phyloP scores from a whole-genome alignment of 345 rosid genomes.

The Kernera saxatilis region DNA sequence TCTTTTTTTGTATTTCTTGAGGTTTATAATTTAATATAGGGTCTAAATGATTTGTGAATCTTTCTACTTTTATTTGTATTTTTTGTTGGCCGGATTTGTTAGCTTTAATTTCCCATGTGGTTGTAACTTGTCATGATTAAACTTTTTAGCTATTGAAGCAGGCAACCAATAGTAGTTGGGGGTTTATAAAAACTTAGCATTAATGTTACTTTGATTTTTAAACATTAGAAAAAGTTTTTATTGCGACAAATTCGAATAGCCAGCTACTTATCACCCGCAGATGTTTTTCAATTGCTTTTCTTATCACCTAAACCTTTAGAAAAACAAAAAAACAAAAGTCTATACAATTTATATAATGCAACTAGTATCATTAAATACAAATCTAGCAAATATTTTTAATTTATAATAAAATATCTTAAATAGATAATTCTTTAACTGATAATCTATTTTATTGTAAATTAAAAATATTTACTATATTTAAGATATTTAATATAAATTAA shows the following conservation, averaged over 20 bases:
- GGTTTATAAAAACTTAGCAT: neutral
- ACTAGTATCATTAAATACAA: neutral
- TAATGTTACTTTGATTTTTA: neutral
- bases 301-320: neutral
- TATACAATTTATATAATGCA: neutral
- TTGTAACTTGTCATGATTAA: slow-evolving; percentile 22
- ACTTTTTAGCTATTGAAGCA: slow-evolving; percentile 9
- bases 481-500: neutral
- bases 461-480: neutral
- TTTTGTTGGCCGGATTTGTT: neutral
- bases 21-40: slow-evolving; percentile 25
- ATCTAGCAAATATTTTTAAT: neutral
- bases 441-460: no score
- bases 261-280: neutral
- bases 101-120: slow-evolving; percentile 19
- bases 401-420: neutral
- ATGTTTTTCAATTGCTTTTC: neutral
- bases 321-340: neutral
- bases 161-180: neutral
- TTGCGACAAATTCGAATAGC: neutral
- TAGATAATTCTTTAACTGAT: neutral
- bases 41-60: slow-evolving; percentile 26
- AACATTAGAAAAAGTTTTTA: neutral
- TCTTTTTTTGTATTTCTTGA: neutral
- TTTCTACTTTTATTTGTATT: slow-evolving; percentile 3